These are phyloP conservation scores for Lentinula sp. DNA, from an alignment of 768 basidiomycete species.

Conservation along the genomic window DNA sequence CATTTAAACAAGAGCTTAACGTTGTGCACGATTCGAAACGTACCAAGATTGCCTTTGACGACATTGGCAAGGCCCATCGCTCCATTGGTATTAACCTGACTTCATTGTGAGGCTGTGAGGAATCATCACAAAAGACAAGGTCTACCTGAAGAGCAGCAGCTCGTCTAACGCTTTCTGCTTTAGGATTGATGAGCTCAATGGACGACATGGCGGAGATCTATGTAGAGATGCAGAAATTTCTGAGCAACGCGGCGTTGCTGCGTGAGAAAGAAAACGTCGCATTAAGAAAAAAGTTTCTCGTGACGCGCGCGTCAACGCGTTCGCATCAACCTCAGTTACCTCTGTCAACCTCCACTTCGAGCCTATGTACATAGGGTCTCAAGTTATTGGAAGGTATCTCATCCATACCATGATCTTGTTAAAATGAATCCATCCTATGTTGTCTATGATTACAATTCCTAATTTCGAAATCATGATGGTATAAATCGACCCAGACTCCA, in stretches of 20 bases:
- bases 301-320: not conserved
- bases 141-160: conserved; percentile 89
- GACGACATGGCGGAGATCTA: conserved; percentile 1
- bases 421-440: not conserved
- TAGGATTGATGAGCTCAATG: conserved; percentile 94
- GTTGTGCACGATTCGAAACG: conserved; percentile 16
- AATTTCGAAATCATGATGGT: not conserved
- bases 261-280: not conserved
- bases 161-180: conserved; percentile 88
- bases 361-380: no score
- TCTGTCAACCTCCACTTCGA: no score
- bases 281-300: not conserved
- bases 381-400: no score
- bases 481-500: not conserved
- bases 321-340: no score
- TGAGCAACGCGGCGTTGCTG: not conserved
- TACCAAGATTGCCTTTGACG: conserved; percentile 95
- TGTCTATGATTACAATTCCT: not conserved
- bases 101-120: conserved; percentile 14
- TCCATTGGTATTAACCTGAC: conserved; percentile 83
- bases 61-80: conserved; percentile 97
- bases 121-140: conserved; percentile 13
- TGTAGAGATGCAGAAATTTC: not conserved
- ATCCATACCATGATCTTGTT: no score
- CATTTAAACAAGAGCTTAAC: not conserved